A percentile compares a stretch with the other conserved stretches of the same genome.
Evolutionary conservation across 768 basidiomycete genomes (phyloP).

Genomic region (Nevesoporus exiguus): DNA sequence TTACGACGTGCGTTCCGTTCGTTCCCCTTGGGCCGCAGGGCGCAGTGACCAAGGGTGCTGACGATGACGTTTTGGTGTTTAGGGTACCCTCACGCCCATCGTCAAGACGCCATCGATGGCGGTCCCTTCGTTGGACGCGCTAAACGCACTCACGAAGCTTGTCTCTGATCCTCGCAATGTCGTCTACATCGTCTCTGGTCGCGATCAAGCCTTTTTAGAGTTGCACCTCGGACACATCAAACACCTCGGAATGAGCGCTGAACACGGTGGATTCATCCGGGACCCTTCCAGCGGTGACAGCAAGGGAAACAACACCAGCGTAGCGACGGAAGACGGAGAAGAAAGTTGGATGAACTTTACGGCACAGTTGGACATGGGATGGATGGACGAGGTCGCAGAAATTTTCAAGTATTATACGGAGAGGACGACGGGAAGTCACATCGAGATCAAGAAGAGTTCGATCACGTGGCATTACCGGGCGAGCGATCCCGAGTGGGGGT

Average conservation of each 20-base stretch:
- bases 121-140: constrained; percentile 68
- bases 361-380: constrained; percentile 91
- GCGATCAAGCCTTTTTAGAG: constrained; percentile 89
- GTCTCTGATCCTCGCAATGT: constrained; percentile 81
- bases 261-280: constrained; percentile 92
- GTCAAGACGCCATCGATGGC: constrained; percentile 92
- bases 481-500: constrained; percentile 95
- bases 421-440: constrained; percentile 93
- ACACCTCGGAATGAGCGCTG: constrained; percentile 87
- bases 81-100: constrained; percentile 97
- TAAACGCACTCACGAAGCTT: constrained; percentile 69
- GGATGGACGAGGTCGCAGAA: constrained; percentile 95
- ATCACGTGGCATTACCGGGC: constrained; percentile 98
- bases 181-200: constrained; percentile 96
- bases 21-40: background rate
- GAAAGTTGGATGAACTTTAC: constrained; percentile 83
- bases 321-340: constrained; percentile 5
- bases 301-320: background rate
- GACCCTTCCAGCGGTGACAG: constrained; percentile 50
- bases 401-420: constrained; percentile 97
- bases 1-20: constrained; percentile 70
- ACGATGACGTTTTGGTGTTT: background rate
- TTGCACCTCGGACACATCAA: constrained; percentile 84
- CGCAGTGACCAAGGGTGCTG: background rate
- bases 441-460: constrained; percentile 95